Percentiles rank a stretch among this genome's conserved stretches.
Conservation (phyloP, 306 rosid species). For the Casuarina glauca region DNA sequence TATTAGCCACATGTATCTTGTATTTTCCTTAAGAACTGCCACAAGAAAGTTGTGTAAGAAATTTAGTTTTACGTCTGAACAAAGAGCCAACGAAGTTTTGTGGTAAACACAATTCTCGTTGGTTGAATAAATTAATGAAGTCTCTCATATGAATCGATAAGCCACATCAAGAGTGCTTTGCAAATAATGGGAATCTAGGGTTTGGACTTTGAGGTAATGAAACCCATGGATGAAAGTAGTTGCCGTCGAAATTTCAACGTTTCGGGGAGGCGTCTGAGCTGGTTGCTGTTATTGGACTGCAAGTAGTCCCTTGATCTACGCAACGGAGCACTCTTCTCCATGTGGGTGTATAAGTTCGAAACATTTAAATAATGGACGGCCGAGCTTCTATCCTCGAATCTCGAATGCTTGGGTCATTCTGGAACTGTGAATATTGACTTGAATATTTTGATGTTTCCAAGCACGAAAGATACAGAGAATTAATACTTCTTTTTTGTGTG, state of each 20-base stretch:
- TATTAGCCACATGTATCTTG: too few relatives aligned
- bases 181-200: constrained; percentile 9
- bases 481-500: too few relatives aligned
- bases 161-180: not conserved
- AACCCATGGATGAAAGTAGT: constrained; percentile 23
- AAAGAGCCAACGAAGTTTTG: not conserved
- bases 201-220: constrained; percentile 33
- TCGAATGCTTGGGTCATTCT: constrained; percentile 31
- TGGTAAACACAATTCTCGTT: not conserved
- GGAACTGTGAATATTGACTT: constrained; percentile 17
- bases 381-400: constrained; percentile 58
- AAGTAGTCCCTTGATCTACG: constrained; percentile 31
- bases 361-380: constrained; percentile 21
- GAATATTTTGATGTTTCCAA: too few relatives aligned
- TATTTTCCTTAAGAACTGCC: not conserved
- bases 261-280: constrained; percentile 28
- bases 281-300: constrained; percentile 11
- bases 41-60: not conserved
- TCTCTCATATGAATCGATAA: not conserved
- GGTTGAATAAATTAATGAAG: not conserved
- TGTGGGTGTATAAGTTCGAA: constrained; percentile 24
- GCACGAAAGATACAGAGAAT: too few relatives aligned
- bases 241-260: constrained; percentile 33
- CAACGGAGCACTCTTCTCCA: constrained; percentile 40
- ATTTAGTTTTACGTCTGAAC: not conserved